Evolutionary conservation across 2,329 filamentous ascomycete species (phyloP), one percentile per base, ranked within the genome.

Genomic region (Xylariaceae sp.): DNA sequence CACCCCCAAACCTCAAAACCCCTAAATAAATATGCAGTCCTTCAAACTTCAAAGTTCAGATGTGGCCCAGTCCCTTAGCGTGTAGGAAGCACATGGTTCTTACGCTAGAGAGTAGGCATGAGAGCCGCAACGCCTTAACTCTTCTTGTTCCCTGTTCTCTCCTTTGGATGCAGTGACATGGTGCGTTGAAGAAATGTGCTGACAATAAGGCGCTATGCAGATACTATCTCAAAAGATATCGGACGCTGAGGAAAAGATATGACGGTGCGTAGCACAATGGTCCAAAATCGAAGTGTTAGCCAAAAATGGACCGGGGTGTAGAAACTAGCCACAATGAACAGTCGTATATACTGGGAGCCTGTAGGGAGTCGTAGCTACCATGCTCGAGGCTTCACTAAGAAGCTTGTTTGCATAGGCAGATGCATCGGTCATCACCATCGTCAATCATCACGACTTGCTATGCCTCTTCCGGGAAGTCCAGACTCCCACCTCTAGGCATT

Each of bases 211-310:
- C 59, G 36, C 40, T 56, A 61, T 67, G 61, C 73, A 96, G 91
- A 72, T 96, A 96, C 75, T 96, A 95, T 78, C 80, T 97, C 68
- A 96, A 96, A 79, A 85, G 90, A 72, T 97, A 97, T 78, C 88
- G 94, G 66, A 87, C 91, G 23, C 77, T 97, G 69, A 87, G 89
- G 69, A 88, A 95, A 77, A 83, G 91, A 71, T 97, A 97, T 76
- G 83, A 87, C 62, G 75, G 71, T 56, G 72, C 61, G 21, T 77
- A 67, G 61, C 36, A 36, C 29, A 44, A 28, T 43, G 28, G 8
- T 17, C 11, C 11, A 28, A 33, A 34, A 33, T 24, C n/a, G 36
- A 23, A 29, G 24, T n/a, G n/a, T n/a, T n/a, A n/a, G n/a, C n/a
- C n/a, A n/a, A n/a, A n/a, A n/a, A n/a, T n/a, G n/a, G n/a, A n/a